phyloP scores from a whole-genome alignment of 106 monocot species.

The Dendrobium catenatum region DNA sequence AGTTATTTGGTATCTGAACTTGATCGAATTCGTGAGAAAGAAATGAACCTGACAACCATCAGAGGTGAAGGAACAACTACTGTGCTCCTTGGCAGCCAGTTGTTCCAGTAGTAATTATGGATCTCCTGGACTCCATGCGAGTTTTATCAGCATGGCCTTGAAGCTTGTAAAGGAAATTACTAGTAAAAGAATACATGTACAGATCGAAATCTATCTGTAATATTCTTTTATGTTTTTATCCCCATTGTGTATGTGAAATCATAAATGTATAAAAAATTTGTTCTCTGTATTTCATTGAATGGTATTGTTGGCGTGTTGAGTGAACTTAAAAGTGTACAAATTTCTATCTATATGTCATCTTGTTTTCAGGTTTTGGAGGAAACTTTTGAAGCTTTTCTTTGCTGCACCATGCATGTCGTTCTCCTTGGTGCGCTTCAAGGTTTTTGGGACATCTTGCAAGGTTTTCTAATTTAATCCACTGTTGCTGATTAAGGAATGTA shows the following conservation, averaged over 20 bases:
- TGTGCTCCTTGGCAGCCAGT: slow-evolving; percentile 80
- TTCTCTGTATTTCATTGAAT: neutral
- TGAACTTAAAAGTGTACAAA: neutral
- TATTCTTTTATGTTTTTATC: slow-evolving; percentile 17
- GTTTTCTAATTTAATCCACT: too few species aligned
- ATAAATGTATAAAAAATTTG: slow-evolving; percentile 23
- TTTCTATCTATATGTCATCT: neutral
- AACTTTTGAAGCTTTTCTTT: neutral
- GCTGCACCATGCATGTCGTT: neutral
- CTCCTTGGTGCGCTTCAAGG: too few species aligned
- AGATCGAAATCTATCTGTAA: slow-evolving; percentile 24
- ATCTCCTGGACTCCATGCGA: slow-evolving; percentile 14
- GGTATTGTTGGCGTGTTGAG: neutral
- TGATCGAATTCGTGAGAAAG: slow-evolving; percentile 66
- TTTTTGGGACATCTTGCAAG: too few species aligned
- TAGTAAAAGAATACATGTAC: slow-evolving; percentile 35
- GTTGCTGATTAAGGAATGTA: too few species aligned
- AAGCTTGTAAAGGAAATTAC: slow-evolving; percentile 13
- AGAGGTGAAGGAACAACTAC: slow-evolving; percentile 79
- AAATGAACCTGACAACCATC: slow-evolving; percentile 73
- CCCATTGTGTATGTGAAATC: slow-evolving; percentile 16
- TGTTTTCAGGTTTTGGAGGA: neutral
- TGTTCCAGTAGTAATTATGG: slow-evolving; percentile 37
- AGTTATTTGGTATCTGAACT: slow-evolving; percentile 58
- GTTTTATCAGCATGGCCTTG: slow-evolving; percentile 11